A percentile compares a stretch with the other conserved stretches of the same genome.
Conservation (phyloP, 495 filamentous ascomycete species). For the Parmelia sp. region DNA sequence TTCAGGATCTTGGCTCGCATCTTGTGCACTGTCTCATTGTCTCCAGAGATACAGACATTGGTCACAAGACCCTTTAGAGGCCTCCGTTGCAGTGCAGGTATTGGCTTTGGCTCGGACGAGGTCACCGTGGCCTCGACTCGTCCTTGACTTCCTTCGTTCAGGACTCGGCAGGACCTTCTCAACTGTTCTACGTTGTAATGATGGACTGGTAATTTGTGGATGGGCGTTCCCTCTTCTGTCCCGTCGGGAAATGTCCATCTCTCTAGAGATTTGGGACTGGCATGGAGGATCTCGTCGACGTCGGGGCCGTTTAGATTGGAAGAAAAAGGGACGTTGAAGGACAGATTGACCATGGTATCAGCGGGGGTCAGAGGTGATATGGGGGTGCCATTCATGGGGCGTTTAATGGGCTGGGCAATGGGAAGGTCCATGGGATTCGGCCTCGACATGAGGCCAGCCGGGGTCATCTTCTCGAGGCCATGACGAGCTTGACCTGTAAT, state of each 20-base stretch:
- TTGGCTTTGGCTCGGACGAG: conserved; percentile 72
- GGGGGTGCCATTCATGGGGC: conserved; percentile 55
- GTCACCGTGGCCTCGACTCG: conserved; percentile 74
- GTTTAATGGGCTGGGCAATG: conserved; percentile 59
- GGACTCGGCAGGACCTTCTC: conserved; percentile 66
- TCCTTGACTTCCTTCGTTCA: conserved; percentile 63
- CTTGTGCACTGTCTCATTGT: conserved; percentile 74
- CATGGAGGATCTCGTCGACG: conserved; percentile 83
- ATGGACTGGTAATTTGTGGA: conserved; percentile 84
- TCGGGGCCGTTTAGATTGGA: conserved; percentile 87
- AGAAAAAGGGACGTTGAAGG: conserved; percentile 93
- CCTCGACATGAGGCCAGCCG: conserved; percentile 67
- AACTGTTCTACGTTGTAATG: conserved; percentile 72
- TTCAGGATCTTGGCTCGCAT: conserved; percentile 79
- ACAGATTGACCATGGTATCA: conserved; percentile 66
- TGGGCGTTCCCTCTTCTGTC: conserved; percentile 70
- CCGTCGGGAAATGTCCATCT: conserved; percentile 90
- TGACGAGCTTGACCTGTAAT: conserved; percentile 75
- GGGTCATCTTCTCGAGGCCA: conserved; percentile 88
- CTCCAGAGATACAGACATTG: conserved; percentile 82
- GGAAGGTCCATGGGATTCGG: conserved; percentile 64
- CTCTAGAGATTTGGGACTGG: conserved; percentile 70
- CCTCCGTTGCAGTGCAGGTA: conserved; percentile 56
- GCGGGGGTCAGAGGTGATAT: conserved; percentile 57
- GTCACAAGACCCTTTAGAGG: conserved; percentile 69